phyloP scores from a whole-genome alignment of 2,329 filamentous ascomycete genomes.

The Grosmannia huntii region DNA sequence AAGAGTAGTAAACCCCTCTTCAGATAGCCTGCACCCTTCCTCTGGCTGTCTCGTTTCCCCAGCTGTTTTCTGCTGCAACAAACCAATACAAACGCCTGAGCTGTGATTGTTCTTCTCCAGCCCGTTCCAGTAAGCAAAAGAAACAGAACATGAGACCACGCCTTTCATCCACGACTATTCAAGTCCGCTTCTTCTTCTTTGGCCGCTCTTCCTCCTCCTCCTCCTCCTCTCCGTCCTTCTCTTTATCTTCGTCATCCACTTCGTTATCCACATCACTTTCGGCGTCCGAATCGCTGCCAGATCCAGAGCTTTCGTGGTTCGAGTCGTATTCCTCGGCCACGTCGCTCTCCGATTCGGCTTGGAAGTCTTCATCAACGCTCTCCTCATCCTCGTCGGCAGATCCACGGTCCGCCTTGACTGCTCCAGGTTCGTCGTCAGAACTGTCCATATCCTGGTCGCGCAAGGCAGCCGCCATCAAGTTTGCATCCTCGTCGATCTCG shows the following conservation, averaged over 20 bases:
- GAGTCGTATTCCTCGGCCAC: slow-evolving; percentile 95
- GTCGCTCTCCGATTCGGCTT: slow-evolving; percentile 82
- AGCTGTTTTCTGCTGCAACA: neutral
- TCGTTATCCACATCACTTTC: slow-evolving; percentile 47
- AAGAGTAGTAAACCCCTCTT: neutral
- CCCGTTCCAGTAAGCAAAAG: neutral
- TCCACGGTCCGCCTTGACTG: slow-evolving; percentile 61
- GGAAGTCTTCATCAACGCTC: slow-evolving; percentile 91
- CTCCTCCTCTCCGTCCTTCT: slow-evolving; percentile 26
- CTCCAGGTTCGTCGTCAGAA: slow-evolving; percentile 71
- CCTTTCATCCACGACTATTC: slow-evolving; percentile 1
- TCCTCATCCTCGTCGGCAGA: slow-evolving; percentile 95
- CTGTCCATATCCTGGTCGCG: slow-evolving; percentile 72
- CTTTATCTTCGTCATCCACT: slow-evolving; percentile 34
- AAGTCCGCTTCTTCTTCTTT: slow-evolving; percentile 31
- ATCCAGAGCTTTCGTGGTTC: slow-evolving; percentile 73
- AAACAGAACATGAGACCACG: neutral
- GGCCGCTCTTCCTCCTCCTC: slow-evolving; percentile 23
- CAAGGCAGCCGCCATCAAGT: slow-evolving; percentile 66
- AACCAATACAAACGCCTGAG: neutral
- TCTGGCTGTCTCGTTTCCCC: neutral
- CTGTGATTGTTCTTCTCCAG: neutral
- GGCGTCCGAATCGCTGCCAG: slow-evolving; percentile 51
- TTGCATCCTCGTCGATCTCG: slow-evolving; percentile 91
- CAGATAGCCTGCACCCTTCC: neutral